Base-by-base conservation (phyloP, 257 asterid genomes). In the Nemophila menziesii region DNA sequence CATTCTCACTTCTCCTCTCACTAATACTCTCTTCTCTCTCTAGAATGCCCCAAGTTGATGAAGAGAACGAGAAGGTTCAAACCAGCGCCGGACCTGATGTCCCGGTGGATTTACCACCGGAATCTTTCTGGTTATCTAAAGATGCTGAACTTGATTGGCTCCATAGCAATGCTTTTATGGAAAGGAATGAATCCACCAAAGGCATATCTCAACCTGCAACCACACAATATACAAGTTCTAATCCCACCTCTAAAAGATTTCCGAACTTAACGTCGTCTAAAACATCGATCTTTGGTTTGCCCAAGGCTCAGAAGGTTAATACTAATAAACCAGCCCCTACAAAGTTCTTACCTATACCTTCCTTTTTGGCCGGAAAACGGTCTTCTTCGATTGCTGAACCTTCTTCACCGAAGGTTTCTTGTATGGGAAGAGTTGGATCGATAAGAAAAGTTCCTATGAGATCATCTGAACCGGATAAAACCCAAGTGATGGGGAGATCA, bases 121-220 rank as follows among this genome's bases (percentile, higher is more conserved):
- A 73, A 43, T 87, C 97, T 0, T 87, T 82, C 67, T 82, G 93
- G 89, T 69, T 87, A 0, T 83, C 97, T 0, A 83, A 71, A 37
- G 97, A 87, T 33, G 92, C 92, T 0, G 97, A 79, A 46, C 73
- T 69, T 51, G 96, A 86, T 11, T 86, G 96, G 96, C 72, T 82
- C 43, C 82, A 86, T 46, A 78, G 92, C 0, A 73, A 73, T 61
- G 93, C 93, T n/a, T 59, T 77, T 55, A 61, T 56, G 55, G 95
- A 82, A 66, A 72, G 97, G 19, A 83, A 73, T 19, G 79, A 80
- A 5, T 87, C 97, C 4, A 65, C 77, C 2, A 80, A 52, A 58
- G 97, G 87, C 36, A 13, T 44, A 51, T 72, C 2, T 58, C 47
- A 40, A 39, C 66, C 48, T 13, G 68, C 0, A 63, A 58, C 39